These are phyloP conservation scores for Candida sithepensis DNA, from an alignment of 805 yeast species.

Conservation along the genomic window DNA sequence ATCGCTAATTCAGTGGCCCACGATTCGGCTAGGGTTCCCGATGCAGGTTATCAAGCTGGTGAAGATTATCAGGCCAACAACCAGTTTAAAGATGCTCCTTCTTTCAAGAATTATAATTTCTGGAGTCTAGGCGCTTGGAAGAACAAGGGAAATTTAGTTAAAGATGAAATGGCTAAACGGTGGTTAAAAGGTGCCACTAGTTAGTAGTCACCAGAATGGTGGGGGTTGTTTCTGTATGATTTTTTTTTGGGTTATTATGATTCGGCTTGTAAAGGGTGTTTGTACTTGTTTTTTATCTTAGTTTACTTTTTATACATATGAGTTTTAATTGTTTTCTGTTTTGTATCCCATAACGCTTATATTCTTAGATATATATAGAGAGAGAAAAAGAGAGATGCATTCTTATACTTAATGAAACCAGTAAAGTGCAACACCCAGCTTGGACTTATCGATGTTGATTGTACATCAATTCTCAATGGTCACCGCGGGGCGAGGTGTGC, in stretches of 20 bases:
- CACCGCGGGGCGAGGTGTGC: too few species aligned
- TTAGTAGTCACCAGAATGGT: not conserved
- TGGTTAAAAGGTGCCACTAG: slow-evolving; percentile 47
- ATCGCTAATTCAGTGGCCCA: slow-evolving; percentile 3
- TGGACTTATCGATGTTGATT: too few species aligned
- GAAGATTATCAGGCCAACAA: slow-evolving; percentile 8
- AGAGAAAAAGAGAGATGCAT: not conserved
- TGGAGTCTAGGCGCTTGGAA: slow-evolving; percentile 72
- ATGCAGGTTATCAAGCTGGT: slow-evolving; percentile 1
- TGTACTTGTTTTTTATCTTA: too few species aligned
- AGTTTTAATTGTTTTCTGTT: not conserved
- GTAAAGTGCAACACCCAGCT: too few species aligned
- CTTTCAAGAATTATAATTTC: slow-evolving; percentile 45
- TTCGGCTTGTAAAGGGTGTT: too few species aligned
- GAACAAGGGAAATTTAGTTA: slow-evolving; percentile 40
- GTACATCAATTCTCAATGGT: too few species aligned
- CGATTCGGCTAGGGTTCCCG: not conserved
- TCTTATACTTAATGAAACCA: not conserved
- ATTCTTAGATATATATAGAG: not conserved
- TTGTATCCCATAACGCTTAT: not conserved
- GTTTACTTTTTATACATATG: not conserved
- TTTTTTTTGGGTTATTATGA: too few species aligned
- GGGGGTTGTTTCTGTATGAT: not conserved
- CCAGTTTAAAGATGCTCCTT: slow-evolving; percentile 32
- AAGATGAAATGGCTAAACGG: slow-evolving; percentile 49